Conservation (phyloP, 768 basidiomycete genomes). For the Termitomyces eurrhizus region DNA sequence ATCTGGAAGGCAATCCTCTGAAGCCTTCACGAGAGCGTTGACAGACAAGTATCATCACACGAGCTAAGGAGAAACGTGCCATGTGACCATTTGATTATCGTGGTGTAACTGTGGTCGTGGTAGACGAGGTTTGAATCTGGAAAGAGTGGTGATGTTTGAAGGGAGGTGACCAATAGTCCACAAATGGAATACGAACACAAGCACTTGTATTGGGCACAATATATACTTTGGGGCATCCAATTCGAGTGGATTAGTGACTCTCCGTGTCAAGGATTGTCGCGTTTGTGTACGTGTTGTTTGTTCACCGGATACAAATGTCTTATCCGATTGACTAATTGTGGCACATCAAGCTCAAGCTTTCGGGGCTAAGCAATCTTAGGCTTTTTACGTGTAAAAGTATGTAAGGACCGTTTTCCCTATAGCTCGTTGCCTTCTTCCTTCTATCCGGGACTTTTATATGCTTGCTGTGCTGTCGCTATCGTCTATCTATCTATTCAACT, state of each 20-base stretch:
- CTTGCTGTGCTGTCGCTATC: constrained; percentile 7
- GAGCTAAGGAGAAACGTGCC: background rate
- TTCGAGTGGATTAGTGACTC: background rate
- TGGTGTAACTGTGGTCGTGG: too few relatives aligned
- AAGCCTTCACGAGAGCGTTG: background rate
- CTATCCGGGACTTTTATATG: background rate
- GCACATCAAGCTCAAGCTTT: background rate
- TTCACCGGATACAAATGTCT: background rate
- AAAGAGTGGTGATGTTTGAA: too few relatives aligned
- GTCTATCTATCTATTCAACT: background rate
- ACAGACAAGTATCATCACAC: background rate
- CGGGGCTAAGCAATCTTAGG: background rate
- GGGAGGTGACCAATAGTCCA: background rate
- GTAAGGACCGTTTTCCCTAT: background rate
- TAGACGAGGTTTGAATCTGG: too few relatives aligned
- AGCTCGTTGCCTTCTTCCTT: background rate
- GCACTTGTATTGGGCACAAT: background rate
- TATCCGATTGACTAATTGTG: background rate
- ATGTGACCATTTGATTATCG: background rate
- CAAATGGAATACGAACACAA: background rate
- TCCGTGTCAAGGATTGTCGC: background rate
- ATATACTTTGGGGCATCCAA: background rate
- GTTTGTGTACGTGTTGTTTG: constrained; percentile 11
- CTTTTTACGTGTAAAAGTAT: constrained; percentile 2
- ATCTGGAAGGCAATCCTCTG: constrained; percentile 21